A percentile compares a stretch with the other conserved stretches of the same genome.
phyloP scores from a whole-genome alignment of 2,329 filamentous ascomycete genomes.

The Dothideomycetes sp. region DNA sequence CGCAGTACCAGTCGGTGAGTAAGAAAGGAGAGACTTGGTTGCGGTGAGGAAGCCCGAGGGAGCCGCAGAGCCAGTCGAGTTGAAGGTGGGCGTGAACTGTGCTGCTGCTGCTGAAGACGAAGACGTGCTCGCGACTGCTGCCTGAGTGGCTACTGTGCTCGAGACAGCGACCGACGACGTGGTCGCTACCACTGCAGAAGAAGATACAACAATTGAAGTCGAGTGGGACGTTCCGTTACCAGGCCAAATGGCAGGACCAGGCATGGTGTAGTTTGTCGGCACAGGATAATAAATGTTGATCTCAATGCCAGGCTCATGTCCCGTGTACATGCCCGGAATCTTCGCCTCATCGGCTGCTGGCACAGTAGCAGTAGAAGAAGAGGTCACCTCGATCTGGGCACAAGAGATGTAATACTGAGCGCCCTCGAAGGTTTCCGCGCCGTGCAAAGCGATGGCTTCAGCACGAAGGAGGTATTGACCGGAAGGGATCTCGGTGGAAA shows the following conservation, averaged over 20 bases:
- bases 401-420: constrained; percentile 30
- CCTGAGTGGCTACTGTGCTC: constrained; percentile 9
- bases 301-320: constrained; percentile 11
- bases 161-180: constrained; percentile 10
- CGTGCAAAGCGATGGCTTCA: constrained; percentile 44
- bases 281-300: constrained; percentile 11
- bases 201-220: constrained; percentile 1
- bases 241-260: constrained; percentile 30
- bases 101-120: constrained; percentile 12
- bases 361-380: constrained; percentile 1
- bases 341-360: constrained; percentile 2
- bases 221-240: constrained; percentile 14
- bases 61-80: not conserved
- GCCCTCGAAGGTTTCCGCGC: constrained; percentile 33
- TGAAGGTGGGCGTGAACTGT: not conserved
- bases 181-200: constrained; percentile 13
- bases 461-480: constrained; percentile 46
- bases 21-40: not conserved
- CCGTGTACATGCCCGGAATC: constrained; percentile 4
- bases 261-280: constrained; percentile 27
- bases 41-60: not conserved
- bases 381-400: constrained; percentile 14
- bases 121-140: constrained; percentile 8
- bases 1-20: not conserved
- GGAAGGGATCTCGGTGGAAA: constrained; percentile 40